Base-by-base conservation (phyloP, 2,329 filamentous ascomycete species). In the Iodosphaeria phyllophila region DNA sequence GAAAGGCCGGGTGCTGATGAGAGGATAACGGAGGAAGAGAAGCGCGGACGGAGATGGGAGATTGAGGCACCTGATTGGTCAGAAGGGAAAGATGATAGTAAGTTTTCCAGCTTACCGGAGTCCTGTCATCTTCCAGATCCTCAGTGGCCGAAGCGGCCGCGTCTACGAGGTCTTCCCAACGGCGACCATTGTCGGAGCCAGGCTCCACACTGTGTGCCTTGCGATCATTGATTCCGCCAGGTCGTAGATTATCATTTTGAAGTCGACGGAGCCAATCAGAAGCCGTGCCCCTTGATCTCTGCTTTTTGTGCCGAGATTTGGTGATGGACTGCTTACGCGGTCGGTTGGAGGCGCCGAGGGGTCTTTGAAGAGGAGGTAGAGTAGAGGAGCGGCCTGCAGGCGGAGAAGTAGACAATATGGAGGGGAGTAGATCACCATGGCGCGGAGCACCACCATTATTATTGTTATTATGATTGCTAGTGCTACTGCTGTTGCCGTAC, bases 161-260 rank as follows among this genome's bases (percentile, higher is more conserved):
- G 50, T 93, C 84, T 35, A 95, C 91, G 31, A 95, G 61, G 48
- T 95, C 86, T 50, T 92, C 82, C 89, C 86, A 95, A 40, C 86
- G 66, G 54, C 89, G 92, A 35, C 80, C 83, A 51, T 78, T 77
- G 30, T 77, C 74, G 12, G 68, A 71, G 28, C 74, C 67, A 13
- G 84, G 83, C 49, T 93, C 86, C 20, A 79, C 79, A 10, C 82
- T 92, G 36, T 78, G 66, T 28, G 82, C 79, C 51, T 92, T 92
- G 33, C 79, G 67, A 39, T 80, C 72, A 12, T 18, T 13, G 38
- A 74, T 71, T 29, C 74, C 65, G 41, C 57, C 58, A 8, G 59
- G 56, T 33, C 75, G 74, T 34, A 80, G 58, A 32, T 76, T 65
- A 28, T 68, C 62, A 33, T 67, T 65, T 33, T 68, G 63, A 13